A percentile compares a stretch with the other conserved stretches of the same genome.
These are phyloP conservation scores for Lepidium aucheri DNA, from an alignment of 345 rosid genomes.

Conservation along the genomic window DNA sequence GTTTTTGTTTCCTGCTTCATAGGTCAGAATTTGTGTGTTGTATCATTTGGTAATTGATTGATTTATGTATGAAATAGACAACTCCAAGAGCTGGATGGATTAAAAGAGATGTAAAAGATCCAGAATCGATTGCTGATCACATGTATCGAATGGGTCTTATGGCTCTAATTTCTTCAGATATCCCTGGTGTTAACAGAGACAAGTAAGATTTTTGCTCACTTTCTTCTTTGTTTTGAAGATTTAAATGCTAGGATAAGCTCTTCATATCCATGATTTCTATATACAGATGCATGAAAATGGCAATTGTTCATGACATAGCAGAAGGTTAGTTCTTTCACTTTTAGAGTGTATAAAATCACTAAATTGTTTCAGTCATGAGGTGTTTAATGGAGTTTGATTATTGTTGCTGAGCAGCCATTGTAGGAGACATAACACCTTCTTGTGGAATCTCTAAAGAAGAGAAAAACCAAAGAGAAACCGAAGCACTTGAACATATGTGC, in stretches of 20 bases:
- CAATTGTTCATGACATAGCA: slow-evolving; percentile 90
- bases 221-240: background rate
- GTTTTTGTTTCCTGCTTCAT: background rate
- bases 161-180: slow-evolving; percentile 70
- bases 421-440: slow-evolving; percentile 86
- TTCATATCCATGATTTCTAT: background rate
- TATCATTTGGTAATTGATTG: background rate
- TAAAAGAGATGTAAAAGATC: slow-evolving; percentile 54
- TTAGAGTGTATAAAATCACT: background rate
- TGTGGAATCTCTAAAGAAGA: slow-evolving; percentile 87
- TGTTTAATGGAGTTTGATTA: background rate
- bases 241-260: background rate
- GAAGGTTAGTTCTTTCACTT: slow-evolving; percentile 44
- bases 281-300: slow-evolving; percentile 90
- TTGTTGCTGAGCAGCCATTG: slow-evolving; percentile 61
- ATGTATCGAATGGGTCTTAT: slow-evolving; percentile 96
- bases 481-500: slow-evolving; percentile 79
- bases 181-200: slow-evolving; percentile 78
- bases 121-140: slow-evolving; percentile 89
- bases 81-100: slow-evolving; percentile 96
- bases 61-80: slow-evolving; percentile 36
- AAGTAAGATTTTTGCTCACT: slow-evolving; percentile 36
- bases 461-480: slow-evolving; percentile 32
- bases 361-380: background rate
- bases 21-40: background rate